A percentile compares a stretch with the other conserved stretches of the same genome.
phyloP scores from a whole-genome alignment of 192 early-diverging fungal species.

The Haplosporangium gracile region DNA sequence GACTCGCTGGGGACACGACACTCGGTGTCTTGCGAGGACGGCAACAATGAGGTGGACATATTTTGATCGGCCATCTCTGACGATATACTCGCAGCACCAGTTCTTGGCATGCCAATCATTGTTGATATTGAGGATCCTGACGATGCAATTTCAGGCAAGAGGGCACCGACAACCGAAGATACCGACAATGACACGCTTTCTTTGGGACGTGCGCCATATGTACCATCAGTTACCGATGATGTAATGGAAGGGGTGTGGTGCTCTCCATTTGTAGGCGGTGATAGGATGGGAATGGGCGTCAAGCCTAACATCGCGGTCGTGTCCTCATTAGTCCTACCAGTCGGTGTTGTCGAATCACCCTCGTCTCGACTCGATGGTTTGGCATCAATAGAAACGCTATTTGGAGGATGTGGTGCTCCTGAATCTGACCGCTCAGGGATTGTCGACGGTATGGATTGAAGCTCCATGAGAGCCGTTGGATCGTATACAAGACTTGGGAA shows the following conservation, averaged over 20 bases:
- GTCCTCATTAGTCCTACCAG: neutral
- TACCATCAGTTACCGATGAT: neutral
- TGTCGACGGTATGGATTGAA: conserved; percentile 42
- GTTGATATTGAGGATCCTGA: too few relatives aligned
- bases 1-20: neutral
- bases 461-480: conserved; percentile 38
- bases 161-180: too few relatives aligned
- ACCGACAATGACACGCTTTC: neutral
- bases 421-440: conserved; percentile 23
- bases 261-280: conserved; percentile 7
- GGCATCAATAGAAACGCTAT: neutral
- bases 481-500: conserved; percentile 44
- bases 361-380: neutral
- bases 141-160: too few relatives aligned
- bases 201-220: neutral
- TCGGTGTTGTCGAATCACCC: neutral
- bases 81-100: too few relatives aligned
- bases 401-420: neutral
- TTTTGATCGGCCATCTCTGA: too few relatives aligned
- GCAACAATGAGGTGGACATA: neutral
- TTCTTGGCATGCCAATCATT: too few relatives aligned
- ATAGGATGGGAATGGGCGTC: conserved; percentile 31
- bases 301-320: neutral
- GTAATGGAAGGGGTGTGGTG: neutral
- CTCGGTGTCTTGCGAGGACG: neutral